phyloP scores from a whole-genome alignment of 768 basidiomycete species.

The Tricholoma flavovirens region DNA sequence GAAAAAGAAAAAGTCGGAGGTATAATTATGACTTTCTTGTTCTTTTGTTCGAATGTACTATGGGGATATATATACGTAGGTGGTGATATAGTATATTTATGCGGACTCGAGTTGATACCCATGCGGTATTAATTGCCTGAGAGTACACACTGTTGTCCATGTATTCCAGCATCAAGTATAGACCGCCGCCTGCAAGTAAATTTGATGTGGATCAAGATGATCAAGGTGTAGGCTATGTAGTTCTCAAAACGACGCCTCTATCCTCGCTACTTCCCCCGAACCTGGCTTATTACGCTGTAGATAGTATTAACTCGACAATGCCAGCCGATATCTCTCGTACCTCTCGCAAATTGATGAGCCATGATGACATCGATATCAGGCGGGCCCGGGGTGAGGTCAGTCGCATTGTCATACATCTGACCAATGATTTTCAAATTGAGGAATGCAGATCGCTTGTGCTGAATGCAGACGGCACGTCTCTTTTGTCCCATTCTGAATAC shows the following conservation, averaged over 20 bases:
- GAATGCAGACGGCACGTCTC: constrained; percentile 50
- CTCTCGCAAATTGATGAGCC: constrained; percentile 38
- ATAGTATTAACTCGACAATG: constrained; percentile 21
- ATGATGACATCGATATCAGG: constrained; percentile 42
- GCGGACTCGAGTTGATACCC: no score
- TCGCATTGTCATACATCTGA: background rate
- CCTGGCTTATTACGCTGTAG: no score
- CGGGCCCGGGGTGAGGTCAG: constrained; percentile 45
- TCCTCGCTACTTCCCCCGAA: no score
- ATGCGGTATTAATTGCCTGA: no score
- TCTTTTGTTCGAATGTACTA: background rate
- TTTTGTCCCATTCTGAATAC: background rate
- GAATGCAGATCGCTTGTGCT: constrained; percentile 46
- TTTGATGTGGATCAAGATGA: no score
- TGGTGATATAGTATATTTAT: no score
- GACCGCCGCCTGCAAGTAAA: no score
- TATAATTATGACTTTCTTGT: constrained; percentile 15
- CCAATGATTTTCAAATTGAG: background rate
- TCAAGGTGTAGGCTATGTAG: no score
- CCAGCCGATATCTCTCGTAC: constrained; percentile 36
- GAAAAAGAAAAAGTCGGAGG: constrained; percentile 55
- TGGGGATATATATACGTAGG: background rate
- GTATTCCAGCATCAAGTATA: no score
- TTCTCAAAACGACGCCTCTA: no score
- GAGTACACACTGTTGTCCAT: no score